Conservation (phyloP, 129 eudicot species). For the Saussurea involucrata region DNA sequence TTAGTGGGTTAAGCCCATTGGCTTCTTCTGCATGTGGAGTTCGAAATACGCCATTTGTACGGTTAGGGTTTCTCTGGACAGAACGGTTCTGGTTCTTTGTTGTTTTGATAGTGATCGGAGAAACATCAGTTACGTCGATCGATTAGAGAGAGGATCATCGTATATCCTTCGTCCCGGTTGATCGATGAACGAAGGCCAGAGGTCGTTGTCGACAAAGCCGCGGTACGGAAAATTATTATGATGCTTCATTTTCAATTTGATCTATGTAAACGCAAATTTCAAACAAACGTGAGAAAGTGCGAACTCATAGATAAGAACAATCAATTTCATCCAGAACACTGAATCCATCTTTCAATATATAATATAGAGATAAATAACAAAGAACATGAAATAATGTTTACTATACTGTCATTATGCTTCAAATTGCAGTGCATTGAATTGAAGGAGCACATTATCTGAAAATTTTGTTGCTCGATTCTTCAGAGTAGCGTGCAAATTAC, state of each 20-base stretch:
- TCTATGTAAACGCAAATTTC: not conserved
- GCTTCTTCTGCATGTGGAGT: constrained; percentile 31
- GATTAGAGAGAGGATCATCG: not conserved
- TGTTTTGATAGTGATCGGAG: constrained; percentile 30
- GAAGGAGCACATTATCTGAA: not conserved
- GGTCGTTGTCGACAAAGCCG: not conserved
- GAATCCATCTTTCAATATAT: not conserved
- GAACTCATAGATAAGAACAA: too few species aligned
- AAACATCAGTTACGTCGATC: constrained; percentile 31
- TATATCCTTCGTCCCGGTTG: not conserved
- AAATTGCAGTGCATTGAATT: not conserved
- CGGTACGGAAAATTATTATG: not conserved
- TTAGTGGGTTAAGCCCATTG: too few species aligned
- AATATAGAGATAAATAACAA: not conserved
- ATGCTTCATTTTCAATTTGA: not conserved
- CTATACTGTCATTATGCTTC: too few species aligned
- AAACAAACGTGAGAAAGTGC: not conserved
- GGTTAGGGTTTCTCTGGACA: constrained; percentile 63
- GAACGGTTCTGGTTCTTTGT: constrained; percentile 42
- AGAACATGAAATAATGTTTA: not conserved
- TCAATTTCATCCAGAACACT: not conserved
- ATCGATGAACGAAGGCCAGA: not conserved
- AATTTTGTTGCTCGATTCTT: not conserved
- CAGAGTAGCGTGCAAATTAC: not conserved
- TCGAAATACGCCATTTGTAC: constrained; percentile 44